Percentiles rank a stretch among this genome's conserved stretches.
Conservation (phyloP, 805 yeast genomes). For the Kazachstania taianensis region DNA sequence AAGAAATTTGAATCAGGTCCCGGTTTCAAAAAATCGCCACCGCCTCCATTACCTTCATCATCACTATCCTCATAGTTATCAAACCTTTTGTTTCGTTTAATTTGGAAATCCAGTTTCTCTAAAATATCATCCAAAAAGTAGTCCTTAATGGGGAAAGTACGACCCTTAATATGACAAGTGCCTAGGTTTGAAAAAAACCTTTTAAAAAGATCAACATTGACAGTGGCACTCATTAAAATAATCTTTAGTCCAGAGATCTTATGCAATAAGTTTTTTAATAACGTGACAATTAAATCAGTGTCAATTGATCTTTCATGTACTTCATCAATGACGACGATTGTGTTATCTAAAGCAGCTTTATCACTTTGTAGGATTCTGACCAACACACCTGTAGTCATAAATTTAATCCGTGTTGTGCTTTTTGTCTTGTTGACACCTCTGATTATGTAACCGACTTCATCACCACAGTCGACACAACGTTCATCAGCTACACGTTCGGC, state of each 20-base stretch:
- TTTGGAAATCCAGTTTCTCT: conserved; percentile 44
- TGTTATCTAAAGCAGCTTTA: conserved; percentile 36
- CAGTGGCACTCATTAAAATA: conserved; percentile 90
- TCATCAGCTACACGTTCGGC: conserved; percentile 90
- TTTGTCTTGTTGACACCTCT: conserved; percentile 76
- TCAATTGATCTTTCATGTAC: conserved; percentile 96
- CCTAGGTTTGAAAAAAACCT: conserved; percentile 52
- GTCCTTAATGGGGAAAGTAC: conserved; percentile 87
- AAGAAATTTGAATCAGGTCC: conserved; percentile 58
- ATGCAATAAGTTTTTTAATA: conserved; percentile 52
- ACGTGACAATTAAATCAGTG: conserved; percentile 71
- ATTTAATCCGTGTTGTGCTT: conserved; percentile 58
- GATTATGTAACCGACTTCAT: conserved; percentile 79
- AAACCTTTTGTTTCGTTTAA: conserved; percentile 25
- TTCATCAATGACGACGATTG: conserved; percentile 79
- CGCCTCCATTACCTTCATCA: conserved; percentile 3
- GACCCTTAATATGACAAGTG: conserved; percentile 78
- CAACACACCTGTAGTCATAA: conserved; percentile 88
- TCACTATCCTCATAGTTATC: conserved; percentile 15
- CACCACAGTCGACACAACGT: conserved; percentile 37
- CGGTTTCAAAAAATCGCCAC: conserved; percentile 35
- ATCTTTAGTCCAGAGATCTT: conserved; percentile 45
- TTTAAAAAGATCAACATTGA: conserved; percentile 57
- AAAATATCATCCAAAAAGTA: conserved; percentile 61
- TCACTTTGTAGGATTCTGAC: conserved; percentile 66